These are phyloP conservation scores for Lotmaria passim DNA, from an alignment of 208 protist species.

Conservation along the genomic window DNA sequence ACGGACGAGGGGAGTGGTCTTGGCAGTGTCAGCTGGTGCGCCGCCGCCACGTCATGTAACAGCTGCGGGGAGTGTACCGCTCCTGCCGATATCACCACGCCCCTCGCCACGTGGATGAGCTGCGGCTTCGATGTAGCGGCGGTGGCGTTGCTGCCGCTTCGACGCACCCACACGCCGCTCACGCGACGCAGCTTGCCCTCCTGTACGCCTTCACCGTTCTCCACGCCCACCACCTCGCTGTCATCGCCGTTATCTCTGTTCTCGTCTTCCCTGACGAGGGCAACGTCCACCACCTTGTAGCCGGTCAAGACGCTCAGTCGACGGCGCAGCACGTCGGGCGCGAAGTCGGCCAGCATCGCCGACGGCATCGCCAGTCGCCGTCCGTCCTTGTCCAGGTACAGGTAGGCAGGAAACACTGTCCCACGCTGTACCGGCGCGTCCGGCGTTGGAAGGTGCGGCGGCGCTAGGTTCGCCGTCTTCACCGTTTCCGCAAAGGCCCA, in stretches of 20 bases:
- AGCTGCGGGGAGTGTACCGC: slow-evolving; percentile 55
- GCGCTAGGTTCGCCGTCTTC: slow-evolving; percentile 7
- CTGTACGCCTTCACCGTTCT: no score
- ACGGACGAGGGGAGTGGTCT: not conserved
- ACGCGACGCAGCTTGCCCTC: not conserved
- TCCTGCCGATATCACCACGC: slow-evolving; percentile 67
- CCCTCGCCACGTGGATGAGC: slow-evolving; percentile 21
- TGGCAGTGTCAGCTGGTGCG: not conserved
- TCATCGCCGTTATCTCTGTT: not conserved
- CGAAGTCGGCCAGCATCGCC: slow-evolving; percentile 26
- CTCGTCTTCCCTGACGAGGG: not conserved
- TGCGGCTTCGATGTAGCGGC: not conserved
- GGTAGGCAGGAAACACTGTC: slow-evolving; percentile 39
- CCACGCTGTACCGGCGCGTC: slow-evolving; percentile 25
- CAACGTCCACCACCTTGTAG: slow-evolving; percentile 29
- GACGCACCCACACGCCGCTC: slow-evolving; percentile 14
- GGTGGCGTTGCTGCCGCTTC: not conserved
- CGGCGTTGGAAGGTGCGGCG: slow-evolving; percentile 26
- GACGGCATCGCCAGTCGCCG: slow-evolving; percentile 56
- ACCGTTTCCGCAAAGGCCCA: slow-evolving; percentile 73
- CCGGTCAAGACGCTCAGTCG: slow-evolving; percentile 40
- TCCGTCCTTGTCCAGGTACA: slow-evolving; percentile 64
- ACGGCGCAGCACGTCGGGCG: slow-evolving; percentile 7
- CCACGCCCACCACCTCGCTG: not conserved
- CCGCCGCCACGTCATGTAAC: slow-evolving; percentile 27